Conservation (phyloP, 2,329 filamentous ascomycete species). For the Aspergillus viridinutans region DNA sequence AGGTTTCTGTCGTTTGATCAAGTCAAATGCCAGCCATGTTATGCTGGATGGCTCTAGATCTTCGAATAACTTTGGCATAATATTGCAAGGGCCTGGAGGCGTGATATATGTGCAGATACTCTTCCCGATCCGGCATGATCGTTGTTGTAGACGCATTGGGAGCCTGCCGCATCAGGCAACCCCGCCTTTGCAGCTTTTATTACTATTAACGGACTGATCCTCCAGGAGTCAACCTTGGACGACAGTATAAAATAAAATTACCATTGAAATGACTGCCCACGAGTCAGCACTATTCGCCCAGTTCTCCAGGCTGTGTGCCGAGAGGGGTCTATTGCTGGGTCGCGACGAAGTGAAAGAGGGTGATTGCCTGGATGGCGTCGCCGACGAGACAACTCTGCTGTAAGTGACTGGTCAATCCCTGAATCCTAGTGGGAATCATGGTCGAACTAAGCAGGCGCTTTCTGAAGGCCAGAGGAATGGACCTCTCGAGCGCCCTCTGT, state of each 20-base stretch:
- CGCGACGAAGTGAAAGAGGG: constrained; percentile 6
- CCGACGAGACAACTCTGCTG: constrained; percentile 16
- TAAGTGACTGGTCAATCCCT: neutral
- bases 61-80: too few species aligned
- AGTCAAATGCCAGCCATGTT: too few species aligned
- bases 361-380: constrained; percentile 14
- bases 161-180: neutral
- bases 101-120: too few species aligned
- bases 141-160: neutral
- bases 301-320: neutral
- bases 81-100: too few species aligned
- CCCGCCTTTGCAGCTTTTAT: neutral
- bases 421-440: neutral
- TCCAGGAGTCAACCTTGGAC: neutral
- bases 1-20: too few species aligned
- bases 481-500: constrained; percentile 10
- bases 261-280: neutral
- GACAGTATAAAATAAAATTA: neutral
- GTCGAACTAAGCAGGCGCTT: constrained; percentile 11
- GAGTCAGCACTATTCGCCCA: neutral
- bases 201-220: neutral
- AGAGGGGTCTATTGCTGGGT: constrained; percentile 9
- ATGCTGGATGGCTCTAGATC: too few species aligned
- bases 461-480: constrained; percentile 12
- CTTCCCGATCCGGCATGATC: neutral